Conservation (phyloP, 1,284 basidiomycete species). For the Apiotrichum montevideense region DNA sequence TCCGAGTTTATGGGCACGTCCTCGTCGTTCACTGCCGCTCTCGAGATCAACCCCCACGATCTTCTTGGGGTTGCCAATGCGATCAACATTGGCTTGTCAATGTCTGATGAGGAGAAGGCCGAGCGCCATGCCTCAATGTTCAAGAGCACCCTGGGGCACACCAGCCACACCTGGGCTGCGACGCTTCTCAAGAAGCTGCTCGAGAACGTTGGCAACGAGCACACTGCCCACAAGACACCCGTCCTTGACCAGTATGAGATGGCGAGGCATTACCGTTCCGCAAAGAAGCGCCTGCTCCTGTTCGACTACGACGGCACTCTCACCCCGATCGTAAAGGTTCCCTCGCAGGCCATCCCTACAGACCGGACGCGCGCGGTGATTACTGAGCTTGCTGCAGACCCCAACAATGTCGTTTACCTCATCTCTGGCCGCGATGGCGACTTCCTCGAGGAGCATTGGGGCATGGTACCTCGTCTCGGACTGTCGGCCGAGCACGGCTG, state of each 20-base stretch:
- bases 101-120: constrained; percentile 71
- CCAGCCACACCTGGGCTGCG: constrained; percentile 91
- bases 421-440: constrained; percentile 93
- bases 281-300: constrained; percentile 80
- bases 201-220: constrained; percentile 70
- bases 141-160: constrained; percentile 86
- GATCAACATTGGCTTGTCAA: constrained; percentile 80
- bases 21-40: constrained; percentile 44
- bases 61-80: constrained; percentile 82
- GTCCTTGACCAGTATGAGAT: constrained; percentile 66
- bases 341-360: constrained; percentile 80
- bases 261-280: constrained; percentile 59
- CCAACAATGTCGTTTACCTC: constrained; percentile 87
- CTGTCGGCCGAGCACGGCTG: constrained; percentile 96
- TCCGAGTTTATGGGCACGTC: constrained; percentile 95
- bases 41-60: constrained; percentile 49
- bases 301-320: constrained; percentile 98
- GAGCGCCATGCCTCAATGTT: constrained; percentile 70
- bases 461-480: constrained; percentile 73
- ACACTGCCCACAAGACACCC: constrained; percentile 80
- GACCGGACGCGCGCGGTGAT: constrained; percentile 69
- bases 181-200: constrained; percentile 84
- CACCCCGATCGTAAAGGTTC: constrained; percentile 92
- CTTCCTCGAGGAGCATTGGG: constrained; percentile 88
- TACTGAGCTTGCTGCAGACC: constrained; percentile 65